phyloP scores from a whole-genome alignment of 2,329 filamentous ascomycete species.

The Dothidotthia symphoricarpi region DNA sequence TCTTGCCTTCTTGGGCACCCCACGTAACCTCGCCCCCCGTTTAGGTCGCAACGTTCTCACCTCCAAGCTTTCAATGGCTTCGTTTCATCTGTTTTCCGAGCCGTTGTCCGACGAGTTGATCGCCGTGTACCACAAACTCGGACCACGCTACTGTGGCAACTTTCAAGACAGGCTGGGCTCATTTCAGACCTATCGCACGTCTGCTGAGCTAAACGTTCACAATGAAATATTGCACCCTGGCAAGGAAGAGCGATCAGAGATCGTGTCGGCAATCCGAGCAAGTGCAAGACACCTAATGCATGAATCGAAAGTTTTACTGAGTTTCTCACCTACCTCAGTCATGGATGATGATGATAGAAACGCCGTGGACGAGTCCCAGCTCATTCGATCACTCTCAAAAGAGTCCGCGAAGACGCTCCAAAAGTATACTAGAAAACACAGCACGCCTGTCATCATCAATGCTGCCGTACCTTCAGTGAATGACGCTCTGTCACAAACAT shows the following conservation, averaged over 20 bases:
- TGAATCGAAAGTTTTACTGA: conserved; percentile 78
- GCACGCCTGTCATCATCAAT: conserved; percentile 81
- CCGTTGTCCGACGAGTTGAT: conserved; percentile 86
- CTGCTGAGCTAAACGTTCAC: conserved; percentile 81
- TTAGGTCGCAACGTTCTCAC: conserved; percentile 69
- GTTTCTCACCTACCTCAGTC: conserved; percentile 75
- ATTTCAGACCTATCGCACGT: conserved; percentile 94
- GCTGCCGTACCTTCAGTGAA: conserved; percentile 83
- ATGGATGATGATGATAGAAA: conserved; percentile 79
- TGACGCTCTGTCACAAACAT: conserved; percentile 76
- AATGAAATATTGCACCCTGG: conserved; percentile 89
- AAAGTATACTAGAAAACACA: conserved; percentile 68
- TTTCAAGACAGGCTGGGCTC: conserved; percentile 95
- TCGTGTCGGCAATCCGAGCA: conserved; percentile 80
- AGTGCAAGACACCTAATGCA: conserved; percentile 80
- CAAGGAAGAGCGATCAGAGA: conserved; percentile 88
- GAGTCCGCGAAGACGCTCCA: conserved; percentile 67
- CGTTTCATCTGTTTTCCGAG: conserved; percentile 85
- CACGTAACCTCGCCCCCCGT: conserved; percentile 76
- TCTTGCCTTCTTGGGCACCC: conserved; percentile 91
- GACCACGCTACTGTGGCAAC: conserved; percentile 89
- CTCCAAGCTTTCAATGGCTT: conserved; percentile 86
- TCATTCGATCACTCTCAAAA: conserved; percentile 74
- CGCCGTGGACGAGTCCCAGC: conserved; percentile 66
- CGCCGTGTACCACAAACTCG: conserved; percentile 85